A percentile compares a stretch with the other conserved stretches of the same genome.
phyloP scores from a whole-genome alignment of 352 stramenopile species.

The Globisporangium canariense region DNA sequence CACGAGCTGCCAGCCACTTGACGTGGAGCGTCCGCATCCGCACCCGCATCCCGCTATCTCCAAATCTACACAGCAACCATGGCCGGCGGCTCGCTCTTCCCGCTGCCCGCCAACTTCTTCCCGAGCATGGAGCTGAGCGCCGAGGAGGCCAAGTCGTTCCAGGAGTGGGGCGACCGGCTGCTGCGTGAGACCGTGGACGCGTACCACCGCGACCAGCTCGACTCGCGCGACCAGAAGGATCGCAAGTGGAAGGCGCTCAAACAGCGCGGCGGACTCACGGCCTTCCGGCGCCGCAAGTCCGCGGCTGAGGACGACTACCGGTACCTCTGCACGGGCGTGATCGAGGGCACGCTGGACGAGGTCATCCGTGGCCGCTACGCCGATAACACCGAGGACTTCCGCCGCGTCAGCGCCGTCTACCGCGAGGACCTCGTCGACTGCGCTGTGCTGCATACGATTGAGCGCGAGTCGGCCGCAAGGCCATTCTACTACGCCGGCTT shows the following conservation, averaged over 20 bases:
- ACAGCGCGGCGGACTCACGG: slow-evolving; percentile 49
- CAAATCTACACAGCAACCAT: slow-evolving; percentile 9
- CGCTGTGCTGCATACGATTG: slow-evolving; percentile 63
- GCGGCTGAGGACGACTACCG: slow-evolving; percentile 47
- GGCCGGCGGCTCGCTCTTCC: slow-evolving; percentile 34
- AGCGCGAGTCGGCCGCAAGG: slow-evolving; percentile 35
- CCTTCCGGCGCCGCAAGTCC: slow-evolving; percentile 53
- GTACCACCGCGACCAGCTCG: slow-evolving; percentile 66
- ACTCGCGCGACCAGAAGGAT: slow-evolving; percentile 55
- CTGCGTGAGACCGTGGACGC: slow-evolving; percentile 66
- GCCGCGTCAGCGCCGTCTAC: slow-evolving; percentile 69
- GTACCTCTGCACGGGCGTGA: slow-evolving; percentile 58
- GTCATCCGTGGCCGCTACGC: slow-evolving; percentile 75
- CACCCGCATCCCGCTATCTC: slow-evolving; percentile 12
- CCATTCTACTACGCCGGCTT: slow-evolving; percentile 77
- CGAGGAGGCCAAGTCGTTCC: slow-evolving; percentile 48
- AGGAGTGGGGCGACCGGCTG: slow-evolving; percentile 59
- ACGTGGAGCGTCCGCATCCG: not conserved
- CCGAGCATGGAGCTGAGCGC: slow-evolving; percentile 41
- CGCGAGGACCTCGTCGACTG: slow-evolving; percentile 76
- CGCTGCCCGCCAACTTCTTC: slow-evolving; percentile 62
- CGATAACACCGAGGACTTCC: slow-evolving; percentile 65
- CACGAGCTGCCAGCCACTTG: not conserved
- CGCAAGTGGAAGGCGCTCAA: slow-evolving; percentile 75
- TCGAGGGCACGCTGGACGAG: slow-evolving; percentile 70